phyloP scores from a whole-genome alignment of 768 basidiomycete species.

The Tephrocybe sp. region DNA sequence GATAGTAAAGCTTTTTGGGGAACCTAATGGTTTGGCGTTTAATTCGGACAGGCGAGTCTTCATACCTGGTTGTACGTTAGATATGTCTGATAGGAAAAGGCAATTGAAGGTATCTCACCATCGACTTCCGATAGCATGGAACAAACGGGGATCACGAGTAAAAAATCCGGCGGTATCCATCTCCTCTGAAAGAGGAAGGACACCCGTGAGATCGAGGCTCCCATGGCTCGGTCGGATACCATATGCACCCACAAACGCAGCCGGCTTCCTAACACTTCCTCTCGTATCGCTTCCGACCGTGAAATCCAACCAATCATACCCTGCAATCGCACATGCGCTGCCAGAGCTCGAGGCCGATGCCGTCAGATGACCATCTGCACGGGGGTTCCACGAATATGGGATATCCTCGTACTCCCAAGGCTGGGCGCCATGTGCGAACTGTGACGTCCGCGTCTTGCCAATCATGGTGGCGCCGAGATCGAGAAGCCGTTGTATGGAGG shows the following conservation, averaged over 20 bases:
- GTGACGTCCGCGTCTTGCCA: slow-evolving; percentile 52
- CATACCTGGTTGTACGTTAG: slow-evolving; percentile 23
- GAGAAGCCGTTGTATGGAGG: slow-evolving; percentile 42
- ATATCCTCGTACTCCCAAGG: slow-evolving; percentile 37
- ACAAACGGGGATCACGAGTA: slow-evolving; percentile 28
- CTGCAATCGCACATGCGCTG: slow-evolving; percentile 37
- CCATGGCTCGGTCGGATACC: slow-evolving; percentile 33
- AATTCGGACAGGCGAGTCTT: slow-evolving; percentile 24
- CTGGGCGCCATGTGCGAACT: slow-evolving; percentile 46
- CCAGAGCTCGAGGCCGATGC: slow-evolving; percentile 37
- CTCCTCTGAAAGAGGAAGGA: slow-evolving; percentile 34
- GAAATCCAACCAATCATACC: slow-evolving; percentile 36
- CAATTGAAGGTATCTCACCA: slow-evolving; percentile 23
- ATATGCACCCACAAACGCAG: slow-evolving; percentile 34
- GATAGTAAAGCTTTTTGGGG: slow-evolving; percentile 29
- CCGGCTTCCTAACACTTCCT: slow-evolving; percentile 38
- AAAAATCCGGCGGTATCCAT: slow-evolving; percentile 39
- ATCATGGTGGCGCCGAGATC: slow-evolving; percentile 48
- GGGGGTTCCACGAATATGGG: slow-evolving; percentile 35
- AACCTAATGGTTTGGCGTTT: slow-evolving; percentile 22
- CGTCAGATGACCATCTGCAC: slow-evolving; percentile 34
- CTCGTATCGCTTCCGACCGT: slow-evolving; percentile 37
- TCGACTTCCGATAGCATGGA: slow-evolving; percentile 22
- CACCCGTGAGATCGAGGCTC: slow-evolving; percentile 28
- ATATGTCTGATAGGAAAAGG: background rate